These are phyloP conservation scores for Lagenidium giganteum DNA, from an alignment of 352 stramenopile genomes.

Conservation along the genomic window DNA sequence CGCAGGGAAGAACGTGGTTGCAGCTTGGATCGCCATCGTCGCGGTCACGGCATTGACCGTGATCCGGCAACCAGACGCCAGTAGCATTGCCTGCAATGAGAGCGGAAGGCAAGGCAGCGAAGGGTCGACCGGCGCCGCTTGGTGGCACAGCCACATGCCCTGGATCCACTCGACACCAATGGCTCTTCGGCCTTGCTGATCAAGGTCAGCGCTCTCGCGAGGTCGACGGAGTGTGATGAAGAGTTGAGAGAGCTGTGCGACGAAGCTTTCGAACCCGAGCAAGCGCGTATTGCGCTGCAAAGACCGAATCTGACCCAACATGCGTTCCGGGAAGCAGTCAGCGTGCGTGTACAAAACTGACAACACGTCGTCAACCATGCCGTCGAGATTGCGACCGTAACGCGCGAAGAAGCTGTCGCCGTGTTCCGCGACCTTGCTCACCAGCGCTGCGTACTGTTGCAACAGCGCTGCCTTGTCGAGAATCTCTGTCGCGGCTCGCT, in stretches of 20 bases:
- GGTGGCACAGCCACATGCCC: slow-evolving; percentile 15
- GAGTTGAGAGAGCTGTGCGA: slow-evolving; percentile 6
- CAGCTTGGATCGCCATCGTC: slow-evolving; percentile 9
- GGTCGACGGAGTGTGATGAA: too few relatives aligned
- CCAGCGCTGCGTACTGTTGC: slow-evolving; percentile 3
- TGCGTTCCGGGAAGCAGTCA: slow-evolving; percentile 8
- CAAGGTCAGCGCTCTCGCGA: too few relatives aligned
- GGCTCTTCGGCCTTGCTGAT: too few relatives aligned
- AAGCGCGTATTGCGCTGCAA: slow-evolving; percentile 21
- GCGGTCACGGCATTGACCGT: slow-evolving; percentile 8
- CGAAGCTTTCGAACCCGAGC: slow-evolving; percentile 5
- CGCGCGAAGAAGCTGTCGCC: too few relatives aligned
- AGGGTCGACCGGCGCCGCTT: slow-evolving; percentile 6
- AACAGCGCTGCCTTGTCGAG: too few relatives aligned
- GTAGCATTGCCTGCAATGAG: background rate
- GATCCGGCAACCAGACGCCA: too few relatives aligned
- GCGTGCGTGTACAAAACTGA: slow-evolving; percentile 16
- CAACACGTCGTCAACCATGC: slow-evolving; percentile 21
- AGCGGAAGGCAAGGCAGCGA: background rate
- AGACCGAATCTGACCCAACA: slow-evolving; percentile 1
- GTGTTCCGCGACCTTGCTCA: slow-evolving; percentile 6
- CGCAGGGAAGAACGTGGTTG: slow-evolving; percentile 12
- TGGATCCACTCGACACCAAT: too few relatives aligned
- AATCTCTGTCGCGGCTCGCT: too few relatives aligned
- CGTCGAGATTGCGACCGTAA: slow-evolving; percentile 12